Evolutionary conservation across 2,329 filamentous ascomycete genomes (phyloP).

Genomic region (Penicillium sp.): DNA sequence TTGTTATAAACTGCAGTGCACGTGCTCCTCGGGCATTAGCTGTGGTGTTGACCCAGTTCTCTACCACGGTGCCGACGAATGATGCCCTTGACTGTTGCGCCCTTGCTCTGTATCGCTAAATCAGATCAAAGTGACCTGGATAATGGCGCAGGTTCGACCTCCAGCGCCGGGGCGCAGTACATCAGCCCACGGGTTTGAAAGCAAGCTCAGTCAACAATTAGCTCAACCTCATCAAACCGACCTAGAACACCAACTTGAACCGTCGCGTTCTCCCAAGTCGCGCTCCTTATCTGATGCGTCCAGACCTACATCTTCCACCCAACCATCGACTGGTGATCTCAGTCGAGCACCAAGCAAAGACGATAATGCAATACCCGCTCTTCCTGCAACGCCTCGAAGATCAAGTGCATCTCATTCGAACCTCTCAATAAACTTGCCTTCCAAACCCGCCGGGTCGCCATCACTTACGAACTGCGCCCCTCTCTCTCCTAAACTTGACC

Average conservation of each 20-base stretch:
- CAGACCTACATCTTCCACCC: slow-evolving; percentile 50
- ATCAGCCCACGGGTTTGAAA: slow-evolving; percentile 25
- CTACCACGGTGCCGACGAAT: not conserved
- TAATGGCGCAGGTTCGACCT: slow-evolving; percentile 19
- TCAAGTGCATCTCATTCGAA: slow-evolving; percentile 55
- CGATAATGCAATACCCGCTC: slow-evolving; percentile 50
- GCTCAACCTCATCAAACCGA: slow-evolving; percentile 19
- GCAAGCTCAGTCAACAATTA: slow-evolving; percentile 33
- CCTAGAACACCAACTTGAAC: slow-evolving; percentile 13
- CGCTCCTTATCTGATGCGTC: slow-evolving; percentile 60
- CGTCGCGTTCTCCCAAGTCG: slow-evolving; percentile 42
- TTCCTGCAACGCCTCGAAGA: slow-evolving; percentile 64
- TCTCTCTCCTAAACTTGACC: slow-evolving; percentile 76
- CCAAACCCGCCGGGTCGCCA: slow-evolving; percentile 43
- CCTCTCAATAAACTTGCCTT: slow-evolving; percentile 62
- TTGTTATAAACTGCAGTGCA: not conserved
- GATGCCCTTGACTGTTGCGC: slow-evolving; percentile 3
- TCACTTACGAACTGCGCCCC: slow-evolving; percentile 54
- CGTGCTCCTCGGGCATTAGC: not conserved
- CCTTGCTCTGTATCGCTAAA: slow-evolving; percentile 4
- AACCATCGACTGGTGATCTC: slow-evolving; percentile 50
- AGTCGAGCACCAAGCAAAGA: slow-evolving; percentile 54
- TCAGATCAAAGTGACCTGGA: slow-evolving; percentile 7
- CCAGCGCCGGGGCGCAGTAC: slow-evolving; percentile 17
- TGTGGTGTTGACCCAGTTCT: not conserved